Evolutionary conservation across 352 stramenopile species (phyloP), one percentile per base, ranked within the genome.

Genomic region (Phytopythium litorale): DNA sequence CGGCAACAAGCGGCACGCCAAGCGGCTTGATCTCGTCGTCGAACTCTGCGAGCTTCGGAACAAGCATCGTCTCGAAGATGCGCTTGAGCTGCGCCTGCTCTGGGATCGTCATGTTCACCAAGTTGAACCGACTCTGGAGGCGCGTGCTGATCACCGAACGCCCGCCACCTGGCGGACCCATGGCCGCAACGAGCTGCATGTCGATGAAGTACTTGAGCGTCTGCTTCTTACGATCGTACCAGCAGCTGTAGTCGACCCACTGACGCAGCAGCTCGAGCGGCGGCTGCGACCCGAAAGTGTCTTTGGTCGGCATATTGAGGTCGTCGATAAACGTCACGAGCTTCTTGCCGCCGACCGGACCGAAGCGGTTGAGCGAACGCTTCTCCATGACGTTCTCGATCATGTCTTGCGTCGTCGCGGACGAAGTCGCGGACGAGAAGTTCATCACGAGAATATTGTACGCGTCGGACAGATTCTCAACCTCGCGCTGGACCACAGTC

Each of bases 341-440:
- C 49, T 92, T 91, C 67, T 97, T 97, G 35, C 85, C 85, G 16
- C 78, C 84, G 0, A 94, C 76, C 16, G 91, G 91, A 1, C 91
- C 91, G 28, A 96, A 98, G 0, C 86, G 79, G 58, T 97, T 97
- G 40, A 96, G 64, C 25, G 78, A 94, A 4, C 88, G 74, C 69
- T 98, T 98, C 56, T 97, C 91, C 74, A 98, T 94, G 18, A 91
- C 81, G 48, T 81, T 87, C 65, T 97, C 90, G 48, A 98, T 91
- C 67, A 96, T 83, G n/a, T 92, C 84, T 60, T 98, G 91, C 4
- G 92, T 91, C 15, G 87, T 92, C 9, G 78, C 80, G 13, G 84
- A 91, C 7, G 84, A 93, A 2, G 89, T 95, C 11, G 92, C 89
- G 3, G 91, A 97, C 43, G 92, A 97, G 51, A 94, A 98, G 58